Evolutionary conservation across 441 rosid species (phyloP).

Genomic region (Syzygium malaccense): DNA sequence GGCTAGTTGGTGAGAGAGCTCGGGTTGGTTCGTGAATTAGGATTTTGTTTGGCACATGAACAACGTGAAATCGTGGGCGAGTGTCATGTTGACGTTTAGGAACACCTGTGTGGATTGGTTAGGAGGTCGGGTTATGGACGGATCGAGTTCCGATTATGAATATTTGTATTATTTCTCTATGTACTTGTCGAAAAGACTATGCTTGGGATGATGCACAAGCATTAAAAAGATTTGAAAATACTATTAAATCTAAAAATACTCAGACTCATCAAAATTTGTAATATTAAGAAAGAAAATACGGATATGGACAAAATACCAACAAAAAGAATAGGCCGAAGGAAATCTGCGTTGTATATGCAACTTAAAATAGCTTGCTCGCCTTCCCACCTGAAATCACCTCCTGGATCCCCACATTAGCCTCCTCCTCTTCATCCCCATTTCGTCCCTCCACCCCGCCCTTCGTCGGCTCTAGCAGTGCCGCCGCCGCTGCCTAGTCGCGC

Average conservation of each 20-base stretch:
- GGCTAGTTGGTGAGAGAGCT: not conserved
- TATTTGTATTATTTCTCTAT: not conserved
- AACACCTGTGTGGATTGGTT: rapidly evolving
- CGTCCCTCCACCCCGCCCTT: not conserved
- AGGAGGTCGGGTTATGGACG: not conserved
- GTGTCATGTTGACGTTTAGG: rapidly evolving
- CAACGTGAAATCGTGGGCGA: rapidly evolving
- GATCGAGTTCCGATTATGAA: not conserved
- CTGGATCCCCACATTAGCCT: slow-evolving; percentile 46
- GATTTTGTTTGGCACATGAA: rapidly evolving
- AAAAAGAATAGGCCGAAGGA: not conserved
- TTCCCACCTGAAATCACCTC: slow-evolving; percentile 54
- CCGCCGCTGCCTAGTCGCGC: slow-evolving; percentile 66
- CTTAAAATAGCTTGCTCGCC: slow-evolving; percentile 25
- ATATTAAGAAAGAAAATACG: not conserved
- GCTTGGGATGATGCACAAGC: not conserved
- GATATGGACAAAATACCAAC: not conserved
- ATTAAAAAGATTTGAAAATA: not conserved
- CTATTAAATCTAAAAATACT: not conserved
- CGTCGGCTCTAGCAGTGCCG: slow-evolving; percentile 19
- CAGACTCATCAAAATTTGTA: not conserved
- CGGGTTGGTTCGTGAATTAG: not conserved
- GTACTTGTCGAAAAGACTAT: not conserved
- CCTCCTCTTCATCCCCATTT: not conserved
- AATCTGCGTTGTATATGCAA: not conserved